A percentile compares a stretch with the other conserved stretches of the same genome.
phyloP scores from a whole-genome alignment of 768 basidiomycete genomes.

The Thelephora aurantiotincta region DNA sequence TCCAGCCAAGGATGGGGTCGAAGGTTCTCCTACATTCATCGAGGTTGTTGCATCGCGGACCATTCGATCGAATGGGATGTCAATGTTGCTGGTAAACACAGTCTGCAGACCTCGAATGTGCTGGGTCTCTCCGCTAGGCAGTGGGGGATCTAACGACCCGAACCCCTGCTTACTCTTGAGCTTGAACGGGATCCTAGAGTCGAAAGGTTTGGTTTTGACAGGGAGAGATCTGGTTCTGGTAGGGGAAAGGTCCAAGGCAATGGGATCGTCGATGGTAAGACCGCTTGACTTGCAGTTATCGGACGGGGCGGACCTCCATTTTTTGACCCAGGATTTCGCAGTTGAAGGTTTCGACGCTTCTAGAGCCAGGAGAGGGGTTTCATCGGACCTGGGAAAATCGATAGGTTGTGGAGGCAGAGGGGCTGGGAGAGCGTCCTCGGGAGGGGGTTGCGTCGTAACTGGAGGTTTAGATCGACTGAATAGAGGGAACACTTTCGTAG shows the following conservation, averaged over 20 bases:
- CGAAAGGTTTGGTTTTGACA: neutral
- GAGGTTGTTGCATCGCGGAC: neutral
- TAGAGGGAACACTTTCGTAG: neutral
- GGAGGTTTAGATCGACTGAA: neutral
- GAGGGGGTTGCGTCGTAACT: neutral
- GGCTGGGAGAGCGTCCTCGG: neutral
- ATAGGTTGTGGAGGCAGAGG: neutral
- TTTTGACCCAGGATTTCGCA: neutral
- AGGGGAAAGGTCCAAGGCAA: neutral
- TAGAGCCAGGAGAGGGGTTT: neutral
- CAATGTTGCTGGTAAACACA: constrained; percentile 11
- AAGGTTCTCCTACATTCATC: neutral
- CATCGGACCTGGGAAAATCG: neutral
- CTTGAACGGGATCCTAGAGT: neutral
- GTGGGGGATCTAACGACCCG: constrained; percentile 15
- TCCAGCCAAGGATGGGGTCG: neutral
- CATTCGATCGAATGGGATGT: neutral
- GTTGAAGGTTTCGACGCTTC: neutral
- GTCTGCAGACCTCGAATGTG: constrained; percentile 50
- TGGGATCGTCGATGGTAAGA: neutral
- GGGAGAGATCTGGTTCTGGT: neutral
- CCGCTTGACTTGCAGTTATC: neutral
- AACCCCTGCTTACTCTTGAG: neutral
- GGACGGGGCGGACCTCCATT: neutral
- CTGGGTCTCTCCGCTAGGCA: constrained; percentile 36